Evolutionary conservation across 2,329 filamentous ascomycete genomes (phyloP), one percentile per base, ranked within the genome.

Genomic region (Fusarium newnesense): DNA sequence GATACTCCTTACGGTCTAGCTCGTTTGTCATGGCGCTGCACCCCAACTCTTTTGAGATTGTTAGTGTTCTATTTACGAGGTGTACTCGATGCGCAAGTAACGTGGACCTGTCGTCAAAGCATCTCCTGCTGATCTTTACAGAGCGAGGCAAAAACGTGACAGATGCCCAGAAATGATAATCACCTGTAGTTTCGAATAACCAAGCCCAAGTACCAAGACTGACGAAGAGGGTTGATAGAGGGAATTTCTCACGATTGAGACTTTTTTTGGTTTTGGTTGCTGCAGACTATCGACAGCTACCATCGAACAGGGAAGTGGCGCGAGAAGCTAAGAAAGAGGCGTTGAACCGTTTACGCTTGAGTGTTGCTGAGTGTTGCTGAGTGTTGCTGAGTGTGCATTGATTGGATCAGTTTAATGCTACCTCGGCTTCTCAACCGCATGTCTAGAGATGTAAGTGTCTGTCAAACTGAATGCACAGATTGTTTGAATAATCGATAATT

Each of bases 21-120:
- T 40, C 60, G 15, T 39, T 34, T 44, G 34, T 53, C 34, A 60
- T 59, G 47, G 65, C 60, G 53, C 69, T 49, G 46, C 58, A 49
- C 65, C 69, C 60, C 65, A 57, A 60, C 56, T 44, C 64, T 42
- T 69, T 69, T 59, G 50, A 69, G 67, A 65, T 69, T 64, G 43
- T 52, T 65, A 47, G 59, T 59, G 52, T 46, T 69, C 59, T 69
- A 70, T 66, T 70, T 70, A 66, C 66, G 60, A 62, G 53, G 43
- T 60, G 15, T 73, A 73, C 71, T 10, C 49, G 43, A 19, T 40
- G 40, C 16, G 4, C 12, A 72, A 44, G 71, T 74, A 70, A 12
- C 12, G 10, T 32, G 19, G 42, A 74, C 70, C 40, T 64, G 24
- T 26, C 21, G 40, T 26, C 52, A 28, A 59, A 57, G 37, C 57